Base-by-base conservation (phyloP, 768 basidiomycete species). In the Trametes cingulata region DNA sequence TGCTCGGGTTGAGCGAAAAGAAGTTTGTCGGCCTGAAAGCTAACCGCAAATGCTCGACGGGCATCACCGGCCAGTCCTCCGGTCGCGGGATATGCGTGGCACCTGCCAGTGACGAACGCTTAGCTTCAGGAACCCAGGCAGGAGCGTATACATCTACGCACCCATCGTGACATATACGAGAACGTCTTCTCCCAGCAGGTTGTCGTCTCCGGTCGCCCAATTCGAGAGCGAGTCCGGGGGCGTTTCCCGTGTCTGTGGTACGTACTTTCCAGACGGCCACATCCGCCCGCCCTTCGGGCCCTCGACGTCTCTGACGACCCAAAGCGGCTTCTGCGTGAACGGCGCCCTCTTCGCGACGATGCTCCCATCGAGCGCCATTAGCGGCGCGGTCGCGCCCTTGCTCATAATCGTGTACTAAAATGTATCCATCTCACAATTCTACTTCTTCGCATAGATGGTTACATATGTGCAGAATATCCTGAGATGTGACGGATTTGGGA, bases 21-120 rank as follows among this genome's bases (percentile, higher is more conserved):
- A 97, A 97, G 55, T 85, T 85, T 36, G 78, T 79, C 14, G 95
- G 95, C 68, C 90, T 91, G 77, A 97, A 85, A 15, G 84, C 75
- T 46, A 95, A 68, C 58, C 74, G 83, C 27, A 95, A 36, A 63
- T 86, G 81, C 67, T 94, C 91, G 33, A 84, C 87, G 8, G 93
- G 92, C 92, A 93, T 94, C 86, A 92, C 90, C 35, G 92, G 90
- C 89, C 89, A 93, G 71, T 93, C 91, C 69, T 93, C 93, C 4
- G 90, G 91, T 63, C 91, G 82, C 22, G 90, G 89, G 52, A 93
- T 86, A 68, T 93, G 92, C 1, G 89, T 93, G 24, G 83, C 83
- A 24, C 89, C 88, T 86, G 63, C 19, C 13, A 40, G 39, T 1
- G n/a, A n/a, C 41, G 22, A 56, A 10, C 15, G 10, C 33, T 10